Evolutionary conservation across 371 early-diverging fungal species (phyloP).

Genomic region (Apophysomyces variabilis): DNA sequence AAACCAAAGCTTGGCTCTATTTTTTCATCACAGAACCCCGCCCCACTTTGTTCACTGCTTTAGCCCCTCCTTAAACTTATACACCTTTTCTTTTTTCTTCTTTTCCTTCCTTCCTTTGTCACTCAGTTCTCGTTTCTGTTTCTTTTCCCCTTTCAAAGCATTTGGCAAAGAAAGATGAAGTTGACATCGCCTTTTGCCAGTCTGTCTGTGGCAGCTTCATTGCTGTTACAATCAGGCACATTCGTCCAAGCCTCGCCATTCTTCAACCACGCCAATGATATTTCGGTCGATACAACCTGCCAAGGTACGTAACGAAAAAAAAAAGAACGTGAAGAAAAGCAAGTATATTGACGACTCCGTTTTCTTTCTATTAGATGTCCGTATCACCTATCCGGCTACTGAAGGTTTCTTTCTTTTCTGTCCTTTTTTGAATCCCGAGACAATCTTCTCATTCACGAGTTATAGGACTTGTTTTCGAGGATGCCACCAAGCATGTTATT

Average conservation of each 20-base stretch:
- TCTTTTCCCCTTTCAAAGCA: no score
- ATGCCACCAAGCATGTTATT: slow-evolving; percentile 38
- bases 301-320: slow-evolving; percentile 13
- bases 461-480: slow-evolving; percentile 39
- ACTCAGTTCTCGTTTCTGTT: not conserved
- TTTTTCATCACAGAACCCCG: slow-evolving; percentile 2
- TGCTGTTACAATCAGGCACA: slow-evolving; percentile 39
- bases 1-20: slow-evolving; percentile 11
- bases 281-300: not conserved
- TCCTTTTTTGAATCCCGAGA: slow-evolving; percentile 3
- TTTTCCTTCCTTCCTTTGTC: slow-evolving; percentile 8
- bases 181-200: slow-evolving; percentile 34
- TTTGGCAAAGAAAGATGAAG: slow-evolving; percentile 31
- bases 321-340: not conserved
- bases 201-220: slow-evolving; percentile 36
- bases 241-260: slow-evolving; percentile 51
- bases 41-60: slow-evolving; percentile 8
- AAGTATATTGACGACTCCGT: not conserved
- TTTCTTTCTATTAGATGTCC: slow-evolving; percentile 27
- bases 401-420: slow-evolving; percentile 16
- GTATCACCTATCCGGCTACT: slow-evolving; percentile 38
- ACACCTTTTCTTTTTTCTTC: slow-evolving; percentile 9
- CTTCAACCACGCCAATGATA: slow-evolving; percentile 38
- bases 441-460: slow-evolving; percentile 4
- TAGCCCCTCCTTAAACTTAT: slow-evolving; percentile 13